These are phyloP conservation scores for Tuber calosporum DNA, from an alignment of 495 filamentous ascomycete genomes.

Conservation along the genomic window DNA sequence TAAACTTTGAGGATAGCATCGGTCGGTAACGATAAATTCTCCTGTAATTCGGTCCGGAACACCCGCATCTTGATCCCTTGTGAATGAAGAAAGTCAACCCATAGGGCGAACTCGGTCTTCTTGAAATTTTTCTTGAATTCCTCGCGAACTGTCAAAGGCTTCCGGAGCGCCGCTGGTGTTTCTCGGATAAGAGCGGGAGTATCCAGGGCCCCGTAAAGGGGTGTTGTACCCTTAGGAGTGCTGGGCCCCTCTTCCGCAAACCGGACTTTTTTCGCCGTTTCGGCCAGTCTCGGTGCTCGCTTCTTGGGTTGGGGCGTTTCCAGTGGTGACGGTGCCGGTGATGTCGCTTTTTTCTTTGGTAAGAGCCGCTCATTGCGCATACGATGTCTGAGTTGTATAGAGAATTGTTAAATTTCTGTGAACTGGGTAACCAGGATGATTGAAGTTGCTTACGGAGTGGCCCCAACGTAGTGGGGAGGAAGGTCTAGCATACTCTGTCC, in stretches of 20 bases:
- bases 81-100: slow-evolving; percentile 30
- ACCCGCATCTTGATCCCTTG: slow-evolving; percentile 18
- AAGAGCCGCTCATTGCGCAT: neutral
- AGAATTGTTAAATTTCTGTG: neutral
- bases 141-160: slow-evolving; percentile 23
- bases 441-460: slow-evolving; percentile 38
- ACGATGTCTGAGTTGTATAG: neutral
- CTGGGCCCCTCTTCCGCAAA: slow-evolving; percentile 22
- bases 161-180: slow-evolving; percentile 32
- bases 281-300: neutral
- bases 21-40: slow-evolving; percentile 30
- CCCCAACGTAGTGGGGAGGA: slow-evolving; percentile 41
- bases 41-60: slow-evolving; percentile 10
- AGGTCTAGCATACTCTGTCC: slow-evolving; percentile 40
- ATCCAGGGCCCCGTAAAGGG: slow-evolving; percentile 15
- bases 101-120: slow-evolving; percentile 31
- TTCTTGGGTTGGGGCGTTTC: neutral
- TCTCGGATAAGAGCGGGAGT: slow-evolving; percentile 40
- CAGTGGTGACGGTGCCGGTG: neutral
- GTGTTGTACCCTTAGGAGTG: slow-evolving; percentile 15
- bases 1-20: slow-evolving; percentile 30
- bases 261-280: slow-evolving; percentile 15
- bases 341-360: neutral
- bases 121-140: slow-evolving; percentile 32
- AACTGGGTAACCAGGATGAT: neutral